Conservation (phyloP, 2,329 filamentous ascomycete genomes). For the Colletotrichum sublineola region DNA sequence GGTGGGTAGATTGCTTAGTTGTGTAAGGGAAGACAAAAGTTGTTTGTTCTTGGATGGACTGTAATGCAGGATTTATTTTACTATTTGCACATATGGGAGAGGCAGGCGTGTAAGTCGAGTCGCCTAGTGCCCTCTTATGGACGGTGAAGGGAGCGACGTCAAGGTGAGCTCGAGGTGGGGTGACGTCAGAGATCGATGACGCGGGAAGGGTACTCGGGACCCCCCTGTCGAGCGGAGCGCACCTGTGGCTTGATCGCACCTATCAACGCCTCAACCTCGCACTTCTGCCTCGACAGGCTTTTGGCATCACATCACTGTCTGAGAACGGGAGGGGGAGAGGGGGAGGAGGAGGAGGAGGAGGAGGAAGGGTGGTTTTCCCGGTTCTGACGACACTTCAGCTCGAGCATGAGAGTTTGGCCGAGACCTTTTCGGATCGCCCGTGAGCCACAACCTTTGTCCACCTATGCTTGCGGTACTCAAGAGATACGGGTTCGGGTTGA, state of each 20-base stretch:
- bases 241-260: conserved; percentile 33
- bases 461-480: background rate
- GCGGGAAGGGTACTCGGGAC: background rate
- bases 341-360: too few species aligned
- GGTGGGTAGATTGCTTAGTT: conserved; percentile 37
- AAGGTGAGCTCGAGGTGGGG: background rate
- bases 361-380: background rate
- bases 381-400: conserved; percentile 26
- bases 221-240: conserved; percentile 14
- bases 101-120: background rate
- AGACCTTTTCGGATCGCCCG: background rate
- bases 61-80: background rate
- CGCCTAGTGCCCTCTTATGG: conserved; percentile 20
- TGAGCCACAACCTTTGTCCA: background rate
- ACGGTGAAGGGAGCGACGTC: background rate
- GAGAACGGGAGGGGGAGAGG: background rate
- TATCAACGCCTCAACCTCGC: conserved; percentile 25
- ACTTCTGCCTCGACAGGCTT: conserved; percentile 15
- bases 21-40: background rate
- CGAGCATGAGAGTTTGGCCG: background rate
- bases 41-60: conserved; percentile 7
- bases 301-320: conserved; percentile 34
- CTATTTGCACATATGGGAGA: background rate
- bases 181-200: conserved; percentile 27
- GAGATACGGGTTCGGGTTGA: background rate